These are phyloP conservation scores for Epichloe hybrida DNA, from an alignment of 2,329 filamentous ascomycete species.

Conservation along the genomic window DNA sequence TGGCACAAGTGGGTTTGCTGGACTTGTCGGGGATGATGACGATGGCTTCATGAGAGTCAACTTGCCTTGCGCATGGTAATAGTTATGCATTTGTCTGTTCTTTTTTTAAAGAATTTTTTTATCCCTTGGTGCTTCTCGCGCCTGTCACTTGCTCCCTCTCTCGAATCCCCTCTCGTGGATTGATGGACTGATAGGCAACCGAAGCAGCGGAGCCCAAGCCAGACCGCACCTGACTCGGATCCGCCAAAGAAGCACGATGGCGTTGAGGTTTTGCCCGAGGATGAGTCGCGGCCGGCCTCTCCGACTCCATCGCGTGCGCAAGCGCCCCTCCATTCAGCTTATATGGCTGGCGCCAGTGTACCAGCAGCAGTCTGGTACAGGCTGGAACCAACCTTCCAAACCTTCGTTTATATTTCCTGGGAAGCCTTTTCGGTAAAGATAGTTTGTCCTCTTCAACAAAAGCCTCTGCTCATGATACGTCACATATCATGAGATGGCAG, in stretches of 20 bases:
- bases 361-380: conserved; percentile 1
- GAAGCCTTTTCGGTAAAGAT: background rate
- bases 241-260: conserved; percentile 1
- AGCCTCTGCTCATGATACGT: background rate
- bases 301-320: conserved; percentile 1
- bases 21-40: background rate
- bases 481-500: conserved; percentile 2
- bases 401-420: background rate
- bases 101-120: background rate
- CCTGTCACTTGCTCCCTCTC: background rate
- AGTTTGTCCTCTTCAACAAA: background rate
- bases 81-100: background rate
- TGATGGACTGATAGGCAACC: background rate
- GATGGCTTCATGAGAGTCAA: conserved; percentile 4
- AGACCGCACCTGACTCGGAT: background rate
- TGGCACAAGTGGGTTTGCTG: conserved; percentile 1
- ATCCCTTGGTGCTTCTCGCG: background rate
- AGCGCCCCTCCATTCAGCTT: background rate
- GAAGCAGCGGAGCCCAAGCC: background rate
- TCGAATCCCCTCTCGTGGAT: background rate
- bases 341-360: conserved; percentile 1
- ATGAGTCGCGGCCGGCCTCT: conserved; percentile 1
- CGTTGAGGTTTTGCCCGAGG: conserved; percentile 1
- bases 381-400: conserved; percentile 1
- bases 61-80: background rate